Conservation (phyloP, 2,329 filamentous ascomycete species). For the Lecanicillium sp. region DNA sequence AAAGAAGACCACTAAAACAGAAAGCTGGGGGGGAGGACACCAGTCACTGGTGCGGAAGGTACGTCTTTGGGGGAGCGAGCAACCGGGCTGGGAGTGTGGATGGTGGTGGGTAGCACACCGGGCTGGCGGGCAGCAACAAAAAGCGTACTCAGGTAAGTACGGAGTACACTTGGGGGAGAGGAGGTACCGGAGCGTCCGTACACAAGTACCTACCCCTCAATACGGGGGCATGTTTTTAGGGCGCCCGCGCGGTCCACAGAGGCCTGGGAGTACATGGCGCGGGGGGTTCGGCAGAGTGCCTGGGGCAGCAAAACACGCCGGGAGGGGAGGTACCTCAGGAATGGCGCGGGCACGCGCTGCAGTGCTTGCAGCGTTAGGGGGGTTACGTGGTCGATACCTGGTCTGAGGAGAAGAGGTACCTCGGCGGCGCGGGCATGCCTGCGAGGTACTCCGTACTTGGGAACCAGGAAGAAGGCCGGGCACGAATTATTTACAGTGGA, state of each 20-base stretch:
- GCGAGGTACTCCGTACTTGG: too few relatives aligned
- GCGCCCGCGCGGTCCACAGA: not conserved
- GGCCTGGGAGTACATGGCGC: slow-evolving; percentile 4
- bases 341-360: not conserved
- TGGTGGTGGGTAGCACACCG: too few relatives aligned
- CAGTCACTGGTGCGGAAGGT: not conserved
- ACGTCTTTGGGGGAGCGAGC: not conserved
- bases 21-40: not conserved
- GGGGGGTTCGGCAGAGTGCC: not conserved
- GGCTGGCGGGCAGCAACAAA: too few relatives aligned
- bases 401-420: too few relatives aligned
- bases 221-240: not conserved
- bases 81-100: not conserved
- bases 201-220: slow-evolving; percentile 10
- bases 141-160: too few relatives aligned
- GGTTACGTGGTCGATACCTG: not conserved
- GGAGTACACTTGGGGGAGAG: too few relatives aligned
- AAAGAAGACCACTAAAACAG: slow-evolving; percentile 1
- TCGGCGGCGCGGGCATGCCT: not conserved
- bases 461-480: too few relatives aligned
- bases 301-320: not conserved
- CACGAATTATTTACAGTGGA: not conserved
- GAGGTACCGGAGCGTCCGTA: slow-evolving; percentile 5
- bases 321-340: not conserved
- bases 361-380: not conserved